Base-by-base conservation (phyloP, 2,329 filamentous ascomycete species). In the Paecilomyces sp. region DNA sequence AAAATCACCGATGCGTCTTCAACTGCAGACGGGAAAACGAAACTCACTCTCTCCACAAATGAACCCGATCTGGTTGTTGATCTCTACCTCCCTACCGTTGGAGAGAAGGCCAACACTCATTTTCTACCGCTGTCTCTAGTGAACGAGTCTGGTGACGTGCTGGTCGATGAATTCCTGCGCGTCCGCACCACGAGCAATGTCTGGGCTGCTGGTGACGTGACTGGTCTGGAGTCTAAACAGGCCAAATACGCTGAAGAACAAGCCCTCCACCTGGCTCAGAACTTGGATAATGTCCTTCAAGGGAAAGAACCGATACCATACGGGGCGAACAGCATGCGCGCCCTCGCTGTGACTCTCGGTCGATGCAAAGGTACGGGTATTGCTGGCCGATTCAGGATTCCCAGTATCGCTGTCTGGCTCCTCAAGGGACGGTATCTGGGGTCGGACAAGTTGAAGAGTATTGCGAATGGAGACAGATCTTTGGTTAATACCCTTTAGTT, bases 141-240 rank as follows among this genome's bases (percentile, higher is more conserved):
- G 9, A 53, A 53, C 22, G 12, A 53, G 24, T 34, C 54, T 5
- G 62, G 62, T 7, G 60, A 58, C 28, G 62, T 65, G 12, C n/a
- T 55, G 12, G 59, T 65, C 2, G 64, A 65, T 13, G 54, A 55
- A 15, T 62, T 59, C 34, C 61, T 65, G 56, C 61, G 58, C 13
- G 58, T 61, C 41, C 30, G 58, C 36, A 61, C 59, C 8, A 58
- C 60, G n/a, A 51, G 3, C 9, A 62, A 63, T 18, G 36, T 65
- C 6, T 65, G 62, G 62, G 64, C 62, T 3, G 60, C 63, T 28
- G 64, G 64, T 11, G 64, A 65, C 51, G 58, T 65, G 7, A 58
- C 58, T 22, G 61, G 64, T 53, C 53, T 62, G 3, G 64, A 64
- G 55, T 18, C 56, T 3, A 61, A 62, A 52, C 64, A 65, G 47